Evolutionary conservation across 2,329 filamentous ascomycete genomes (phyloP), one percentile per base, ranked within the genome.

Genomic region (Lecanicillium sp.): DNA sequence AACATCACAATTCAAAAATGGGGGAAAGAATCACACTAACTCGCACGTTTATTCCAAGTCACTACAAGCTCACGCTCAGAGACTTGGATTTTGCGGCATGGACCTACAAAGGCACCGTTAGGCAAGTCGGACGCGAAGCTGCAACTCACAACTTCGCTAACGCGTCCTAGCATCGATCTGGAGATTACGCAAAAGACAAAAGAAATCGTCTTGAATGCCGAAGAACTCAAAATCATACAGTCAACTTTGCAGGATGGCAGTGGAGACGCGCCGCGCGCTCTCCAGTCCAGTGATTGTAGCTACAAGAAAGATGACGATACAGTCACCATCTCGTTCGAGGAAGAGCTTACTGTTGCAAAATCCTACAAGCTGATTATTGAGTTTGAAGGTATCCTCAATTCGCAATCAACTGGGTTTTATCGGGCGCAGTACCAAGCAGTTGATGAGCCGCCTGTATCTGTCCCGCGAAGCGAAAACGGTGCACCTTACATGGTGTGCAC

Each of bases 371-470:
- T 95, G 29, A 68, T 72, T 32, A 75, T 96, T 57, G 77, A 78
- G 48, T 88, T 96, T 56, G 72, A 80, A 48, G 74, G 88, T 56
- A 73, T 71, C 30, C 67, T 95, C 53, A 95, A 94, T 61, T 85
- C 94, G 59, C 90, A 94, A 65, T 94, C 97, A 87, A 89, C 88
- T 36, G 90, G 90, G 33, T 97, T 97, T 74, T 97, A 97, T 66
- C 80, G 90, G 41, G 94, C 88, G 2, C 92, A 87, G 5, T 97
- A 90, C 72, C 94, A 92, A 70, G 86, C 89, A 13, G 65, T 75
- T 39, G 78, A 74, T 25, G 69, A 83, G 25, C 77, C 88, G 5
- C 74, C 84, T 34, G 67, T 79, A 28, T 88, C 86, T 11, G 88
- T 94, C 2, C 85, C 88, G 19, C 83, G 73, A 9, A 81, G 79